Evolutionary conservation across 768 basidiomycete genomes (phyloP).

Genomic region (Porphyrellus cyaneotinctus): DNA sequence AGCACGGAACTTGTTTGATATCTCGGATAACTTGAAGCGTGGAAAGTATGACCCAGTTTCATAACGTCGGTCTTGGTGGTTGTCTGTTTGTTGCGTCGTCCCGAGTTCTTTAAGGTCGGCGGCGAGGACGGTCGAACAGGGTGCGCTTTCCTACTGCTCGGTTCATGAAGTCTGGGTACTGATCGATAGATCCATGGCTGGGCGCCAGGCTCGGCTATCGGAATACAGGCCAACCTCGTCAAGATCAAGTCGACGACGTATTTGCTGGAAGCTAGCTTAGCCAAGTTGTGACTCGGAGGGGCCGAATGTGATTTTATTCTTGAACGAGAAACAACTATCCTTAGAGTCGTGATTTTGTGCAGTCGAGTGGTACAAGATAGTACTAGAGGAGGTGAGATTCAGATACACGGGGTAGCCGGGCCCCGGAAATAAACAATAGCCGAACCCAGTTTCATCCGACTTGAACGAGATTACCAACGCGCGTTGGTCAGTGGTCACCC

Average conservation of each 20-base stretch:
- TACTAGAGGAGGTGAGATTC: too few relatives aligned
- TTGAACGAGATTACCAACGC: too few relatives aligned
- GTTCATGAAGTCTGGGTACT: background rate
- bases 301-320: too few relatives aligned
- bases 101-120: conserved; percentile 64
- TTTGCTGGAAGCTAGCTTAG: conserved; percentile 23
- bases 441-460: too few relatives aligned
- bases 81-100: conserved; percentile 66
- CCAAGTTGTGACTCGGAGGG: background rate
- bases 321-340: too few relatives aligned
- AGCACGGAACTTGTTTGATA: conserved; percentile 61
- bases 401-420: too few relatives aligned
- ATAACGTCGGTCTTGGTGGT: conserved; percentile 74
- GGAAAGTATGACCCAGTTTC: conserved; percentile 80
- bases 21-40: conserved; percentile 52
- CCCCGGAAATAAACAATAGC: too few relatives aligned
- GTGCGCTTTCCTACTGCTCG: conserved; percentile 26
- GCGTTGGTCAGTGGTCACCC: too few relatives aligned
- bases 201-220: conserved; percentile 59
- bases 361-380: too few relatives aligned
- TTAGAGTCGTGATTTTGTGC: too few relatives aligned
- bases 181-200: background rate
- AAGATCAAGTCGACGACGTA: conserved; percentile 64
- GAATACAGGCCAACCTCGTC: conserved; percentile 56
- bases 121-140: conserved; percentile 62